Evolutionary conservation across 176 grass and related monocot species (phyloP).

Genomic region (Avena atlantica): DNA sequence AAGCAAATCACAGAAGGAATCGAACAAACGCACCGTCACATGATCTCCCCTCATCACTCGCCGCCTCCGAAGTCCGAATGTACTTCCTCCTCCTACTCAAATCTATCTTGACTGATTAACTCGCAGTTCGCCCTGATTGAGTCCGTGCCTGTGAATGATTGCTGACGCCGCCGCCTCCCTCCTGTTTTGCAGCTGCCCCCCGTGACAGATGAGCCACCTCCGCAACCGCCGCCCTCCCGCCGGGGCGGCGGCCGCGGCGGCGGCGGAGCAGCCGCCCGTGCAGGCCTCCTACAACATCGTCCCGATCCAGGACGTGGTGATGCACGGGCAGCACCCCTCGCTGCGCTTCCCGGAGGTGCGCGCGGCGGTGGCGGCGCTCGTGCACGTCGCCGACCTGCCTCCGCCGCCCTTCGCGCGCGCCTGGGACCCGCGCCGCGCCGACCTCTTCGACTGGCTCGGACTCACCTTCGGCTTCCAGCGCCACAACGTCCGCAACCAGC

Average conservation of each 20-base stretch:
- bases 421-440: slow-evolving; percentile 48
- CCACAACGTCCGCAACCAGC: slow-evolving; percentile 90
- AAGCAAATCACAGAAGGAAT: slow-evolving; percentile 15
- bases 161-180: slow-evolving; percentile 5
- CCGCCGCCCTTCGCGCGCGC: slow-evolving; percentile 43
- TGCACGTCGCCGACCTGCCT: slow-evolving; percentile 59
- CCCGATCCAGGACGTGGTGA: slow-evolving; percentile 79
- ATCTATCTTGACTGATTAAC: background rate
- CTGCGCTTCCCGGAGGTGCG: slow-evolving; percentile 85
- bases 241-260: slow-evolving; percentile 1
- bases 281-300: slow-evolving; percentile 84
- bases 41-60: slow-evolving; percentile 20
- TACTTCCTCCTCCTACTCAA: background rate
- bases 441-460: slow-evolving; percentile 96
- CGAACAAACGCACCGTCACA: background rate
- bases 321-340: slow-evolving; percentile 64
- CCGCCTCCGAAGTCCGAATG: background rate
- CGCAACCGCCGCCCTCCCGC: slow-evolving; percentile 62
- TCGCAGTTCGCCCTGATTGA: background rate
- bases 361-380: slow-evolving; percentile 65
- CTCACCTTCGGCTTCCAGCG: slow-evolving; percentile 87
- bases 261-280: slow-evolving; percentile 21
- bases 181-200: slow-evolving; percentile 39
- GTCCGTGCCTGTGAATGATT: background rate
- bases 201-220: slow-evolving; percentile 50